Percentiles rank a stretch among this genome's conserved stretches.
Evolutionary conservation across 768 basidiomycete species (phyloP).

Genomic region (Multifurca ochricompacta): DNA sequence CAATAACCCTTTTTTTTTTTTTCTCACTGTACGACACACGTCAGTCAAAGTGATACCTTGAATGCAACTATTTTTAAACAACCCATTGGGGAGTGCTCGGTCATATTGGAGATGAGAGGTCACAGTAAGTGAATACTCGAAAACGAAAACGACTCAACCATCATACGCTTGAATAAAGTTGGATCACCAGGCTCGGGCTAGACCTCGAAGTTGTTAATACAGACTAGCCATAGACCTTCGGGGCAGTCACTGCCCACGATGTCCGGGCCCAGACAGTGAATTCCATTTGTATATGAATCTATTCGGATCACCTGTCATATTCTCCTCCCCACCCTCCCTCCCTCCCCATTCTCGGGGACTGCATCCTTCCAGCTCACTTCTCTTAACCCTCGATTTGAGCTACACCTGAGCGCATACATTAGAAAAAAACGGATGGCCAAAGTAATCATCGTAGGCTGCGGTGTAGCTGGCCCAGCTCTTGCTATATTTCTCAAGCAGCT

Average conservation of each 20-base stretch:
- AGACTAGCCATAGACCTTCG: neutral
- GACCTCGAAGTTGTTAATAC: conserved; percentile 3
- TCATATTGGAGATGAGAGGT: too few species aligned
- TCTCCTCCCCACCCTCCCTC: neutral
- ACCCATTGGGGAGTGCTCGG: too few species aligned
- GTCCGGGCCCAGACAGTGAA: neutral
- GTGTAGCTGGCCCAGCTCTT: conserved; percentile 19
- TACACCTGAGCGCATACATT: neutral
- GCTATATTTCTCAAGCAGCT: conserved; percentile 20
- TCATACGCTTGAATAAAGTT: neutral
- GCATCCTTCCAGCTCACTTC: neutral
- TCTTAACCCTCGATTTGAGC: neutral
- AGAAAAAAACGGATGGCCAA: conserved; percentile 5
- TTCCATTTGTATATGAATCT: neutral
- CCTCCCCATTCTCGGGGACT: neutral
- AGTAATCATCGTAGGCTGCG: conserved; percentile 19
- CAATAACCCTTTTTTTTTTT: too few species aligned
- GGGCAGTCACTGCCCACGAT: neutral
- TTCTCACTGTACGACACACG: too few species aligned
- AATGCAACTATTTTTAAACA: too few species aligned
- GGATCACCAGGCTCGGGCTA: neutral
- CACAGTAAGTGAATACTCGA: too few species aligned
- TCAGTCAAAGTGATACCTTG: too few species aligned
- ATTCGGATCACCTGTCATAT: neutral
- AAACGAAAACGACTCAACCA: too few species aligned